These are phyloP conservation scores for Reutealis trisperma DNA, from an alignment of 345 rosid species.

Conservation along the genomic window DNA sequence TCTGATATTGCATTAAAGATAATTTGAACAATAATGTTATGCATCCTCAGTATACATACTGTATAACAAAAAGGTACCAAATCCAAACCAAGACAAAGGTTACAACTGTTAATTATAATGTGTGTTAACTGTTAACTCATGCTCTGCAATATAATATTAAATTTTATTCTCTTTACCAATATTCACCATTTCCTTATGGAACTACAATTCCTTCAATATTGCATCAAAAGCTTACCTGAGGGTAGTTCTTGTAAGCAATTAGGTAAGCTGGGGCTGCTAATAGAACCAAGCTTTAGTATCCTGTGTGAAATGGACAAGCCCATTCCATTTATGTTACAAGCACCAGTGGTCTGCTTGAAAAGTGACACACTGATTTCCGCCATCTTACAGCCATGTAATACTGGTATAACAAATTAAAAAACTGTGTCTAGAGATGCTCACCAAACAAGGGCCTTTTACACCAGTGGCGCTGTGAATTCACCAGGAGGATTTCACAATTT, in stretches of 20 bases:
- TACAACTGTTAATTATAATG: too few species aligned
- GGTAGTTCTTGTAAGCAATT: too few species aligned
- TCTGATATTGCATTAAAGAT: too few species aligned
- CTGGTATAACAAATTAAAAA: too few species aligned
- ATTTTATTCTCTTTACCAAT: too few species aligned
- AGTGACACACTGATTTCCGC: neutral
- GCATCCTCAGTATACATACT: neutral
- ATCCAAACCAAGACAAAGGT: neutral
- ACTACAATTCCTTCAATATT: neutral
- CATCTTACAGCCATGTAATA: neutral
- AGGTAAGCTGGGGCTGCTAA: neutral
- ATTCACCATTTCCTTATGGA: neutral
- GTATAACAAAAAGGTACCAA: neutral
- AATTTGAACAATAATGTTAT: too few species aligned
- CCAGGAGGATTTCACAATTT: neutral
- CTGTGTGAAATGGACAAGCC: neutral
- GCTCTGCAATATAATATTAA: too few species aligned
- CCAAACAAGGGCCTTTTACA: neutral
- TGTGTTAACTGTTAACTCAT: too few species aligned
- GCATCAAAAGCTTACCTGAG: neutral
- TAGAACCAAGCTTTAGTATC: neutral
- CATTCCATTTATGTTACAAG: neutral
- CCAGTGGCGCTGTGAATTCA: neutral
- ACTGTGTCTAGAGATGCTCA: neutral
- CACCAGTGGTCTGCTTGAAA: too few species aligned